Percentiles rank a stretch among this genome's conserved stretches.
phyloP scores from a whole-genome alignment of 352 stramenopile species.

The Blastocystis hominis region DNA sequence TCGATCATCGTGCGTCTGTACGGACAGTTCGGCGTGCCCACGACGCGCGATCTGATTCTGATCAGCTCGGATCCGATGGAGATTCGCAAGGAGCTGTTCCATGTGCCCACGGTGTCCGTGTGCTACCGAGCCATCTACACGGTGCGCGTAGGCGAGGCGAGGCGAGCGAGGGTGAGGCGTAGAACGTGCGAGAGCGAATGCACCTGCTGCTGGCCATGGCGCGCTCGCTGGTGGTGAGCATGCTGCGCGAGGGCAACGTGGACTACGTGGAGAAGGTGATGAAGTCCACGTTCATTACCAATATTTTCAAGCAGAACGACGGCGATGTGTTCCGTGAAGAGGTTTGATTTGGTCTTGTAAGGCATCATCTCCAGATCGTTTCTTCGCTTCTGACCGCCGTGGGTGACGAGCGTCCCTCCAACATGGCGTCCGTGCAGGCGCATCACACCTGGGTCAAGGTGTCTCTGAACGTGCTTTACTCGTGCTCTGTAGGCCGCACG shows the following conservation, averaged over 20 bases:
- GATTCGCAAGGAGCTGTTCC: slow-evolving; percentile 43
- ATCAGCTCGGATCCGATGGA: neutral
- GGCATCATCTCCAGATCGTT: neutral
- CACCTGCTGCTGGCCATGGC: slow-evolving; percentile 33
- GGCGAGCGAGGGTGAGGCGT: neutral
- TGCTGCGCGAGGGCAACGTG: slow-evolving; percentile 29
- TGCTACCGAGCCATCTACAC: slow-evolving; percentile 52
- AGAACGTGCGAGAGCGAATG: slow-evolving; percentile 35
- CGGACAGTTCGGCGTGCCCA: slow-evolving; percentile 32
- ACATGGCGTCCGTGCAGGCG: neutral
- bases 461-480: slow-evolving; percentile 34
- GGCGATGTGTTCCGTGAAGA: slow-evolving; percentile 38
- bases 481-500: neutral
- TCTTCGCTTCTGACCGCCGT: slow-evolving; percentile 37
- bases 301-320: slow-evolving; percentile 51
- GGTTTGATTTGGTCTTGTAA: neutral
- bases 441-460: slow-evolving; percentile 10
- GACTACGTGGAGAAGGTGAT: slow-evolving; percentile 48
- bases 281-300: slow-evolving; percentile 35
- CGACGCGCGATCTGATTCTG: slow-evolving; percentile 35
- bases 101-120: slow-evolving; percentile 35
- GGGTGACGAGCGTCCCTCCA: neutral
- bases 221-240: slow-evolving; percentile 45
- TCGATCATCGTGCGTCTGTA: slow-evolving; percentile 23
- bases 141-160: neutral